Evolutionary conservation across 108 stramenopile genomes (phyloP), one percentile per base, ranked within the genome.

Genomic region (Nitzschia sp.): DNA sequence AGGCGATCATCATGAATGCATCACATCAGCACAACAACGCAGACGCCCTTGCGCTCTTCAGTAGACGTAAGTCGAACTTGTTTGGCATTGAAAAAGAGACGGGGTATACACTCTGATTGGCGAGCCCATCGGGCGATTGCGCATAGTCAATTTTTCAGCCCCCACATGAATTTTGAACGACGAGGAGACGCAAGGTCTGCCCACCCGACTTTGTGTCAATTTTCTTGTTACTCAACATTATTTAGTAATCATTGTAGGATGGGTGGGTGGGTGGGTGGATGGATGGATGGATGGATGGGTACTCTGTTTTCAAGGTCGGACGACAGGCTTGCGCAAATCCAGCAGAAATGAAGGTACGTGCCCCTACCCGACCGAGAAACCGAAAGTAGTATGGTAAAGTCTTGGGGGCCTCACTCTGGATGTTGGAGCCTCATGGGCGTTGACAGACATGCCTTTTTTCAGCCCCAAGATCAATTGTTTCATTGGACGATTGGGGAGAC

Each of bases 131-230:
- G 53, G 19, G 68, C 68, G 1, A 58, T 58, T 22, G 27, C 57
- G 47, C 45, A 19, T 47, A n/a, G 21, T 59, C 68, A 31, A 55
- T 69, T 69, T 69, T 69, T 59, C 58, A 46, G 28, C 68, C 68
- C 68, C 68, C 16, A 69, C 2, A 69, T 17, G 22, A n/a, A n/a
- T n/a, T n/a, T n/a, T n/a, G n/a, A 41, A 26, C 23, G 38, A 50
- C 28, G 57, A 3, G 53, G 53, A 66, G 50, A 64, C 48, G 50
- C 63, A 52, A 50, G 41, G 47, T 19, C 50, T 6, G 17, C n/a
- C 28, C 21, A 21, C 4, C 21, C 38, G 53, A 38, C 25, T 32
- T 53, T 53, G 26, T 47, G 46, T 23, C 31, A 52, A 50, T 48
- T 52, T 52, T 50, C 63, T 47, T 32, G 17, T 52, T 11, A 29